Evolutionary conservation across 257 asterid genomes (phyloP).

Genomic region (Solanum peruvianum): DNA sequence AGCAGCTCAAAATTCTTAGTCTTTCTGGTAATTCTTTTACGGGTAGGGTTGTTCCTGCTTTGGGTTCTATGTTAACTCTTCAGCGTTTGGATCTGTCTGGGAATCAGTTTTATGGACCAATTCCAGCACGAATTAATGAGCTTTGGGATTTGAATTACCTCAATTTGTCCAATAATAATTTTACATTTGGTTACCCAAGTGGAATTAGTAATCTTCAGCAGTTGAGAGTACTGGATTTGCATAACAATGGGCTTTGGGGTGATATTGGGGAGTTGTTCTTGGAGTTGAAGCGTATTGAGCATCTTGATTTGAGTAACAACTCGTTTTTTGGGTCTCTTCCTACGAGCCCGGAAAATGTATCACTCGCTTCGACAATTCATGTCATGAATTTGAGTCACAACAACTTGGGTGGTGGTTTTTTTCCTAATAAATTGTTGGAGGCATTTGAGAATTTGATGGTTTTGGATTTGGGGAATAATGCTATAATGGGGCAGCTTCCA

Average conservation of each 20-base stretch:
- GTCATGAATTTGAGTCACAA: constrained; percentile 58
- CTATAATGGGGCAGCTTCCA: constrained; percentile 52
- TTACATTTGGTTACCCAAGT: constrained; percentile 46
- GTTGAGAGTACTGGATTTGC: constrained; percentile 68
- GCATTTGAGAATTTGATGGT: constrained; percentile 55
- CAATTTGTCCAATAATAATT: constrained; percentile 54
- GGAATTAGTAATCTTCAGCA: constrained; percentile 67
- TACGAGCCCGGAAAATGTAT: constrained; percentile 38
- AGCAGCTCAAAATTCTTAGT: constrained; percentile 42
- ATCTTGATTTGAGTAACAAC: constrained; percentile 72
- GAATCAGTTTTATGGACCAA: constrained; percentile 65
- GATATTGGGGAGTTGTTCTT: constrained; percentile 37
- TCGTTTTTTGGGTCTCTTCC: constrained; percentile 45
- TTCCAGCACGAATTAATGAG: constrained; percentile 49
- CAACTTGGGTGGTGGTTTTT: constrained; percentile 44
- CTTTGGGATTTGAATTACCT: constrained; percentile 58
- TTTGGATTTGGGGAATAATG: constrained; percentile 61
- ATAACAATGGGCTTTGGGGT: constrained; percentile 45
- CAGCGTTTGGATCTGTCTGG: constrained; percentile 72
- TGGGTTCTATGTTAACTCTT: constrained; percentile 49
- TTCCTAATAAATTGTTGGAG: constrained; percentile 31
- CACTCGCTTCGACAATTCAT: constrained; percentile 60
- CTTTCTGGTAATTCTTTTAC: constrained; percentile 63
- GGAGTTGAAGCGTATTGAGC: constrained; percentile 50
- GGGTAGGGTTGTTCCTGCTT: constrained; percentile 72